Base-by-base conservation (phyloP, 2,329 filamentous ascomycete genomes). In the Coniochaeta hoffmannii region DNA sequence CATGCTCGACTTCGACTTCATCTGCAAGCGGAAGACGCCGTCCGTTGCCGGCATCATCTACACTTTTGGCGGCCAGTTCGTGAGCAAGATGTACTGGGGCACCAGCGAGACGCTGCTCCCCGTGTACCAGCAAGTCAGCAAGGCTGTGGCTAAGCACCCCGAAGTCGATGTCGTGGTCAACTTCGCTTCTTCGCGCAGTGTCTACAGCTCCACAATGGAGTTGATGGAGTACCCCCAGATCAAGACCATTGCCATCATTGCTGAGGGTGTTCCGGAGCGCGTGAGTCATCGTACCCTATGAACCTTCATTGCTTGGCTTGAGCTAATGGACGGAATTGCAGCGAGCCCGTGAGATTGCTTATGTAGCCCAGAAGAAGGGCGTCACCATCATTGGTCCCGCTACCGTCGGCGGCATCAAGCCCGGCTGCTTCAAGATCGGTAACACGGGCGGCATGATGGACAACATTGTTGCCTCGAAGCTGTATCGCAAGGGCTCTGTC, bases 401-500 rank as follows among this genome's bases (percentile, higher is more conserved):
- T 67, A 99, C 94, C 56, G 94, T 99, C 61, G 94, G 94, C 85
- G 94, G 94, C 69, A 97, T 99, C 80, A 99, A 97, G 86, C 94
- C 94, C 60, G 94, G 94, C 74, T 90, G 89, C 73, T 99, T 93
- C 89, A 99, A 97, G 86, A 99, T 99, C 63, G 94, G 94, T 74
- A 99, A 99, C 85, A 99, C 94, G 68, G 94, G 94, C 84, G 94
- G 94, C 76, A 99, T 99, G 94, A 99, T 99, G 94, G 94, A 99
- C 85, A 99, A 99, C 85, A 99, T 99, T 69, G 94, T 99, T 62
- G 91, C 94, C 66, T 97, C 94, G 73, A 99, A 99, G 87, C 90
- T 99, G 59, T 99, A 99, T 87, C 93, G 94, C 77, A 94, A 94
- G 79, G 94, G 94, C 67, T 97, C 94, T 66, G 92, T 99, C 64